These are phyloP conservation scores for Gaeumannomyces tritici DNA, from an alignment of 2,329 filamentous ascomycete genomes.

Conservation along the genomic window DNA sequence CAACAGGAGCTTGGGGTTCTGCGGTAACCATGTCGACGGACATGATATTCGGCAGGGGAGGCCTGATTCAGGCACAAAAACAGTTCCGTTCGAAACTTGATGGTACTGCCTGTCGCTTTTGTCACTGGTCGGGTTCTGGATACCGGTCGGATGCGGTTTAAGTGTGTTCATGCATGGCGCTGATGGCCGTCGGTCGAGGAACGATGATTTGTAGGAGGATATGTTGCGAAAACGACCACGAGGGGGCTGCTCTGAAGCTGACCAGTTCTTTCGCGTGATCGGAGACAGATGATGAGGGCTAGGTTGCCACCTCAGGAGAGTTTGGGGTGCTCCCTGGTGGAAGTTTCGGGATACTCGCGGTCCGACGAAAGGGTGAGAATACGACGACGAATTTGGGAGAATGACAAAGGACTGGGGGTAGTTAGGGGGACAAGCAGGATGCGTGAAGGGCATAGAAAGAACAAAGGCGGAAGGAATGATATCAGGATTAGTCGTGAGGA, in stretches of 20 bases:
- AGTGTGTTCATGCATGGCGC: not conserved
- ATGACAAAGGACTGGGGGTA: not conserved
- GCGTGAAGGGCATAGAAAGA: not conserved
- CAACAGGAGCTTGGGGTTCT: not conserved
- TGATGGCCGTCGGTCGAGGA: not conserved
- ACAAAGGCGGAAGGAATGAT: not conserved
- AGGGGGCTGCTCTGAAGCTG: too few species aligned
- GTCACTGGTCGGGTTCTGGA: not conserved
- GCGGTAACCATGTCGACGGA: constrained; percentile 2
- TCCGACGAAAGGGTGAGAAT: not conserved
- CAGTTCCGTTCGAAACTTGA: not conserved
- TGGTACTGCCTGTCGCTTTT: not conserved
- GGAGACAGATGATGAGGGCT: not conserved
- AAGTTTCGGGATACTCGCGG: not conserved
- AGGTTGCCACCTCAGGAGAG: not conserved
- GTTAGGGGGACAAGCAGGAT: too few species aligned
- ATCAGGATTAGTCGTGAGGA: not conserved
- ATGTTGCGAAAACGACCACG: not conserved
- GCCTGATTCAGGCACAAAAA: not conserved
- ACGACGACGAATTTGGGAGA: not conserved
- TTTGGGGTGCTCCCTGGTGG: not conserved
- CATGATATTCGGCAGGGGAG: not conserved
- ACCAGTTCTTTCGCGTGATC: too few species aligned
- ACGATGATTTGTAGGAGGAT: not conserved
- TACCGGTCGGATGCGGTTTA: not conserved